phyloP scores from a whole-genome alignment of 2,329 filamentous ascomycete genomes.

The Colletotrichum sp. region DNA sequence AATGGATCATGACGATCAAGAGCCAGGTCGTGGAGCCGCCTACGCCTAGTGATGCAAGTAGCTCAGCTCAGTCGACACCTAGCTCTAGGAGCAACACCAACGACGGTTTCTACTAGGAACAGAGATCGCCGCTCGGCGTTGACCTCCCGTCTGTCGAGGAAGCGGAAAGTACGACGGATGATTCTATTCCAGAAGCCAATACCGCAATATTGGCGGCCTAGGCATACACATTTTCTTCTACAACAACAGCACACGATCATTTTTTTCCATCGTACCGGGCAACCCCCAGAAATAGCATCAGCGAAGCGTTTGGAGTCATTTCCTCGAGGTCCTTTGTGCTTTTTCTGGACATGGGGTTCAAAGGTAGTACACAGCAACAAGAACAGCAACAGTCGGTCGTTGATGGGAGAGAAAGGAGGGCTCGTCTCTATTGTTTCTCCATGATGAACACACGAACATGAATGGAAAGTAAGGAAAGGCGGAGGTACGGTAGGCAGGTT shows the following conservation, averaged over 20 bases:
- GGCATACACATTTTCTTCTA: not conserved
- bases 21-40: slow-evolving; percentile 68
- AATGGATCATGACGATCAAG: slow-evolving; percentile 79
- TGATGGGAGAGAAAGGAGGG: not conserved
- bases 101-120: slow-evolving; percentile 23
- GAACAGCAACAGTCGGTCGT: not conserved
- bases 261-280: not conserved
- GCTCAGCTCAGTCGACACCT: slow-evolving; percentile 39
- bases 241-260: not conserved
- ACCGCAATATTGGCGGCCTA: not conserved
- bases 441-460: slow-evolving; percentile 1
- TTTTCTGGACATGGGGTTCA: slow-evolving; percentile 10
- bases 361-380: not conserved
- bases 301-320: slow-evolving; percentile 25
- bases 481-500: not conserved
- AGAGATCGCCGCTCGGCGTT: not conserved
- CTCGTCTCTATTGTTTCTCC: not conserved
- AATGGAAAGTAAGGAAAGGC: not conserved
- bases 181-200: not conserved
- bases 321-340: not conserved
- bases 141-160: not conserved
- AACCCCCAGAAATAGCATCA: slow-evolving; percentile 24
- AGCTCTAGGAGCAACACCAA: slow-evolving; percentile 18
- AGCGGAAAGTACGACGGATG: not conserved
- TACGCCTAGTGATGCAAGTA: slow-evolving; percentile 63